phyloP scores from a whole-genome alignment of 169 alveolate species.

The Plasmodium inui region DNA sequence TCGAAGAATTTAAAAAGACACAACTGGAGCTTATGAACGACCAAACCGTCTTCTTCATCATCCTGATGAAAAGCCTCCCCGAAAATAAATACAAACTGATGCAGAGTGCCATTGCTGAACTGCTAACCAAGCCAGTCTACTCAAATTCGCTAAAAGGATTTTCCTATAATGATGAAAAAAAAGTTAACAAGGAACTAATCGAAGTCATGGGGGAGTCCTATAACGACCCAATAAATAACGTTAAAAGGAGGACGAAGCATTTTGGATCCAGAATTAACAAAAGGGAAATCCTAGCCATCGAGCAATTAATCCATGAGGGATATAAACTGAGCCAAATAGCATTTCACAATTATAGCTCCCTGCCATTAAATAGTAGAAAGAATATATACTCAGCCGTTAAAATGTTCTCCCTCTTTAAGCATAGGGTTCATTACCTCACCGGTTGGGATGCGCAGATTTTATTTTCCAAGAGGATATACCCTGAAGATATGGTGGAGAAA shows the following conservation, averaged over 20 bases:
- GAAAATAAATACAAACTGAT: constrained; percentile 14
- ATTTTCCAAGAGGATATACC: constrained; percentile 32
- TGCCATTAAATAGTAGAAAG: constrained; percentile 20
- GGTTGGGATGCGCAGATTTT: constrained; percentile 50
- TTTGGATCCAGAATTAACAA: constrained; percentile 48
- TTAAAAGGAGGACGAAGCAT: constrained; percentile 27
- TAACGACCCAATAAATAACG: not conserved
- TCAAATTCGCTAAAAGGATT: constrained; percentile 54
- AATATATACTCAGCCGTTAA: constrained; percentile 37
- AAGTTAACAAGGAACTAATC: constrained; percentile 11
- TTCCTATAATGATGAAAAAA: constrained; percentile 25
- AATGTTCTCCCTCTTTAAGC: constrained; percentile 51
- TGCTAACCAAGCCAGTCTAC: constrained; percentile 33
- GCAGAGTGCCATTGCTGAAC: constrained; percentile 7
- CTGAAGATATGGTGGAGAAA: constrained; percentile 50
- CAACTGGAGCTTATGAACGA: not conserved
- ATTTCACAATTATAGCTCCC: constrained; percentile 41
- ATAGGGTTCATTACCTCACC: constrained; percentile 31
- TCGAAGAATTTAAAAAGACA: constrained; percentile 11
- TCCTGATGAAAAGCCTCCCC: constrained; percentile 24
- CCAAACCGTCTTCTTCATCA: constrained; percentile 26
- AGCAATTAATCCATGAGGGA: constrained; percentile 21
- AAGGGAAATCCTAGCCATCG: constrained; percentile 22
- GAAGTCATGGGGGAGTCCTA: constrained; percentile 54
- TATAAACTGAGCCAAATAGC: constrained; percentile 47